Evolutionary conservation across 177 flowering plant genomes (phyloP).

Genomic region (Vitis hybrid): DNA sequence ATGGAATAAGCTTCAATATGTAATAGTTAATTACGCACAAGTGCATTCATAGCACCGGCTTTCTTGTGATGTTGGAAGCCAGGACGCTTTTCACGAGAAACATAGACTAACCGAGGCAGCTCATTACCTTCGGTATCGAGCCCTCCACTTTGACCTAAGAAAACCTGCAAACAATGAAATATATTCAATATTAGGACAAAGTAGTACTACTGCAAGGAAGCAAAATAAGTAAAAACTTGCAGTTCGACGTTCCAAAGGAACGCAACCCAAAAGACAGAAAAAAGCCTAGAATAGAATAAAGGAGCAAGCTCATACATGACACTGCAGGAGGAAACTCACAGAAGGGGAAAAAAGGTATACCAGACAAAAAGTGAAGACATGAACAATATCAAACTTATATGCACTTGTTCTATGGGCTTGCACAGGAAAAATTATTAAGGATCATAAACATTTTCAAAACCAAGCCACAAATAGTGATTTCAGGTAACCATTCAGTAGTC

Average conservation of each 20-base stretch:
- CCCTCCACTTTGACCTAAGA: slow-evolving; percentile 91
- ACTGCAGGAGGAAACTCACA: slow-evolving; percentile 4
- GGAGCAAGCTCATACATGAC: not conserved
- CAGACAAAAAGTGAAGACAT: not conserved
- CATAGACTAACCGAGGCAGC: slow-evolving; percentile 82
- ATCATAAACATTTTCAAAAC: not conserved
- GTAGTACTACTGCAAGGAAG: not conserved
- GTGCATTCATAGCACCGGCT: slow-evolving; percentile 96
- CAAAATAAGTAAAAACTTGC: not conserved
- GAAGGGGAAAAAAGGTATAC: not conserved
- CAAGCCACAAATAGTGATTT: not conserved
- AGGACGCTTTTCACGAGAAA: slow-evolving; percentile 91
- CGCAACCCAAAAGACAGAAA: not conserved
- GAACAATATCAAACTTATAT: not conserved
- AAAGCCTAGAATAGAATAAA: not conserved
- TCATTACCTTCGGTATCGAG: slow-evolving; percentile 89
- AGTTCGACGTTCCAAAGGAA: not conserved
- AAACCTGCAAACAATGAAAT: slow-evolving; percentile 46
- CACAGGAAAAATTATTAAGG: not conserved
- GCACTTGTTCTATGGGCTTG: slow-evolving; percentile 2
- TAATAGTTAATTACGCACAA: slow-evolving; percentile 44
- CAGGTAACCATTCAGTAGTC: not conserved
- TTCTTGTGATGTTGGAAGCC: slow-evolving; percentile 97
- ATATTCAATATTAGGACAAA: not conserved
- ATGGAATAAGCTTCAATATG: not conserved